Evolutionary conservation across 441 rosid species (phyloP), one percentile per base, ranked within the genome.

Genomic region (Gossypium trilobum): DNA sequence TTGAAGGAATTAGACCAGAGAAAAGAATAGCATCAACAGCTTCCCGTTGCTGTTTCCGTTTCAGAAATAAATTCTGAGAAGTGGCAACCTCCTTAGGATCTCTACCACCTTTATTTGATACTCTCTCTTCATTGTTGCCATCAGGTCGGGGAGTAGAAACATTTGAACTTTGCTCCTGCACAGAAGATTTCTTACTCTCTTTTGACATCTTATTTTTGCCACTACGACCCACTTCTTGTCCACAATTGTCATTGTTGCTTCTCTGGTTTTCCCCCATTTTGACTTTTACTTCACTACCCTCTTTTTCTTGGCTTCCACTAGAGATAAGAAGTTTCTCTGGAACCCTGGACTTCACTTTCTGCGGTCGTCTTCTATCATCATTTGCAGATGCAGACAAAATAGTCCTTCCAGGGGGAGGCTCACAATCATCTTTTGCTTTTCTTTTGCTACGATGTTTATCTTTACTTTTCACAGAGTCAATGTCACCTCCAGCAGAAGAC

Each of bases 21-120:
- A 64, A 78, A 69, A 95, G 92, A 82, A 95, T 89, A 59, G 98
- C 95, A 71, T 87, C 91, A 77, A 91, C 97, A 76, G 93, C 97
- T 81, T 90, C 92, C 23, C 98, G 92, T 71, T 93, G 91, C 50
- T 85, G 83, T 81, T 91, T 93, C 75, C 97, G 85, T 83, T 89
- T 85, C 17, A 84, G 69, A 60, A 84, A 79, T 36, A 85, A 52
- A 82, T 88, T 89, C 57, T 79, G 82, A 77, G 75, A 81, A 76
- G 82, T 75, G 55, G 83, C 83, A 50, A 54, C 80, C 29, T 73
- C 64, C 78, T 59, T 81, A 72, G 83, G 70, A 78, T 62, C 79
- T 64, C 19, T 73, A 70, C 81, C 57, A 68, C 58, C 73, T 67
- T 74, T 70, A 27, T 69, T 79, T 54, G 14, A 74, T 52, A 70